phyloP scores from a whole-genome alignment of 805 yeast genomes.

The Candida montana region DNA sequence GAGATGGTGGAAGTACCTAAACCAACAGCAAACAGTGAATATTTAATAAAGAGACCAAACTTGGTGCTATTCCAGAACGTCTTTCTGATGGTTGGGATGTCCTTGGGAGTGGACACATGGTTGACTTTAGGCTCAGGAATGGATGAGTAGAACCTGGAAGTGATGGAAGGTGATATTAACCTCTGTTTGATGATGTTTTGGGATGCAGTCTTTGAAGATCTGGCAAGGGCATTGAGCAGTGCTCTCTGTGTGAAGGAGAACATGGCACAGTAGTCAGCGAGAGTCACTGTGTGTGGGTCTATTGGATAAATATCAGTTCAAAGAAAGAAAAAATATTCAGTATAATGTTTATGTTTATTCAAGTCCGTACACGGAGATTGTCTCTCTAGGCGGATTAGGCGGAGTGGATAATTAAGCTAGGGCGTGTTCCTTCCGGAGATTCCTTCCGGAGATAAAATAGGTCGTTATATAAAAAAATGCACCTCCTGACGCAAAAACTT shows the following conservation, averaged over 20 bases:
- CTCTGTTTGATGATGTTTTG: background rate
- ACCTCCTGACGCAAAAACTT: too few relatives aligned
- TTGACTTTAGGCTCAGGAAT: background rate
- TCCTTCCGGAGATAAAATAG: too few relatives aligned
- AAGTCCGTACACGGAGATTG: background rate
- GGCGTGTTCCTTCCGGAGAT: too few relatives aligned
- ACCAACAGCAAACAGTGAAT: slow-evolving; percentile 35
- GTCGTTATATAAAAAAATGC: too few relatives aligned
- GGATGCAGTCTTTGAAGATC: background rate
- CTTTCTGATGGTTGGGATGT: slow-evolving; percentile 17
- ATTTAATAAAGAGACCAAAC: slow-evolving; percentile 30
- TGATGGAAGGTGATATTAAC: too few relatives aligned
- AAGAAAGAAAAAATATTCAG: background rate
- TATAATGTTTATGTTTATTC: background rate
- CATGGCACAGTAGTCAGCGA: too few relatives aligned
- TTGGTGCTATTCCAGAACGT: slow-evolving; percentile 23
- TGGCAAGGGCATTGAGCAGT: background rate
- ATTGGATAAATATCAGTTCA: too few relatives aligned
- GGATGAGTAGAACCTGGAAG: slow-evolving; percentile 4
- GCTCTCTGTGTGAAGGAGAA: background rate
- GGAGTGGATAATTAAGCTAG: too few relatives aligned
- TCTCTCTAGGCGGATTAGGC: too few relatives aligned
- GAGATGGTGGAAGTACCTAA: slow-evolving; percentile 38
- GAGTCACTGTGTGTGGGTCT: too few relatives aligned
- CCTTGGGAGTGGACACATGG: slow-evolving; percentile 14